Evolutionary conservation across 108 stramenopile species (phyloP).

Genomic region (Nitzschia putrida): DNA sequence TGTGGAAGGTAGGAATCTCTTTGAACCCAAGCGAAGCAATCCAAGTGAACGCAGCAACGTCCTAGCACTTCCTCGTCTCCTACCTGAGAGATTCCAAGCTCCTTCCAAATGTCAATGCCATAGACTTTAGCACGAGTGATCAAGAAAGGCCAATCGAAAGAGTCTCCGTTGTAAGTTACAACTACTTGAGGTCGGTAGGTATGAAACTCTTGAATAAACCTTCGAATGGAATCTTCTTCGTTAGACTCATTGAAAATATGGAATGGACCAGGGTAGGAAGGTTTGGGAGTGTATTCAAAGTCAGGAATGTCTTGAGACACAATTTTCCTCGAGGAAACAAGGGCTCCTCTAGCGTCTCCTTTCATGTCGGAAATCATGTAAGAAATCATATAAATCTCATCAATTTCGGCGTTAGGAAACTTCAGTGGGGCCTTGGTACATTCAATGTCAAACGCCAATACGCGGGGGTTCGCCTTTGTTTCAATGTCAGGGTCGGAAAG

Average conservation of each 20-base stretch:
- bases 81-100: conserved; percentile 78
- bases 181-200: conserved; percentile 91
- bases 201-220: conserved; percentile 88
- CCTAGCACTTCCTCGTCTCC: conserved; percentile 80
- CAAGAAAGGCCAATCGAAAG: conserved; percentile 98
- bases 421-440: conserved; percentile 98
- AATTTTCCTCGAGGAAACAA: conserved; percentile 87
- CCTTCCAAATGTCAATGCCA: conserved; percentile 87
- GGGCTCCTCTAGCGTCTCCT: conserved; percentile 77
- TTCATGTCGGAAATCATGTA: conserved; percentile 89
- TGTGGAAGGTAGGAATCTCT: conserved; percentile 98
- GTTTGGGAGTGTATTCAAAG: conserved; percentile 99
- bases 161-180: conserved; percentile 99
- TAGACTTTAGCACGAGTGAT: conserved; percentile 78
- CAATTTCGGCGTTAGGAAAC: conserved; percentile 94
- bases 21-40: conserved; percentile 98
- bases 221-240: conserved; percentile 77
- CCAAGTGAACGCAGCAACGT: conserved; percentile 88
- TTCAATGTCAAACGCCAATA: conserved; percentile 98
- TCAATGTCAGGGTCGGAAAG: conserved; percentile 83
- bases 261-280: conserved; percentile 96
- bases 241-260: conserved; percentile 90
- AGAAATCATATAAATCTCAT: conserved; percentile 99
- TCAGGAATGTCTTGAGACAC: conserved; percentile 92
- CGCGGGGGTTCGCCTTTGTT: conserved; percentile 90